Percentiles rank a stretch among this genome's conserved stretches.
Conservation (phyloP, 441 rosid species). For the Rhodomyrtus psidioides region DNA sequence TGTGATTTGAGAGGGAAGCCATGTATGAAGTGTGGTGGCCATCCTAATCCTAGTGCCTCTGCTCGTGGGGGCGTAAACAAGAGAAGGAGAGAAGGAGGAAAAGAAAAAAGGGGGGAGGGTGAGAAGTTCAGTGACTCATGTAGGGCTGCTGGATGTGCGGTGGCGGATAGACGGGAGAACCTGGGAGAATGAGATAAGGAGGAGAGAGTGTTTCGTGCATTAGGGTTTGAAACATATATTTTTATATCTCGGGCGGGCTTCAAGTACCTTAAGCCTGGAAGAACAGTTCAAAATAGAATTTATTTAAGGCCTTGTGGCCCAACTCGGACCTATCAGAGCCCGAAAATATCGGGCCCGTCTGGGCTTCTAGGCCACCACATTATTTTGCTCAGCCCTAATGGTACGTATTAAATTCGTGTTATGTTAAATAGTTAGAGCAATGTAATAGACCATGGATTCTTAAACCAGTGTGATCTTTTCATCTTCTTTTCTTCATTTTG, state of each 20-base stretch:
- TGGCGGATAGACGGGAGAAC: background rate
- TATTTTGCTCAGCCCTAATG: background rate
- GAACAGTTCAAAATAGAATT: background rate
- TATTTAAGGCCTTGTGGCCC: background rate
- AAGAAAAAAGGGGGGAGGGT: no score
- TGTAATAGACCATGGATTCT: background rate
- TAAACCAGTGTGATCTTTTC: background rate
- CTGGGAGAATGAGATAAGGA: background rate
- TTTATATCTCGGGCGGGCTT: background rate
- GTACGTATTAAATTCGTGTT: background rate
- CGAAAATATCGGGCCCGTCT: background rate
- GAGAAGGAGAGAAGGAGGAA: background rate
- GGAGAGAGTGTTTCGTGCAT: background rate
- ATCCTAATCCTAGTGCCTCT: background rate
- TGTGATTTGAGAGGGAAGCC: background rate
- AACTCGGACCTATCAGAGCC: background rate
- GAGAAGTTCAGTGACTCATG: background rate
- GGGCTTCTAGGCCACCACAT: background rate
- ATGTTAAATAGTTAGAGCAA: background rate
- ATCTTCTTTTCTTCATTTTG: background rate
- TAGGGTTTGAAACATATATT: background rate
- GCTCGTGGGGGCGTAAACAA: background rate
- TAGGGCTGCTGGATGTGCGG: background rate
- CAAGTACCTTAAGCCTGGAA: background rate
- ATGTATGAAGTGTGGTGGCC: background rate